These are phyloP conservation scores for Fomitopsis pulvina DNA, from an alignment of 768 basidiomycete genomes.

Conservation along the genomic window DNA sequence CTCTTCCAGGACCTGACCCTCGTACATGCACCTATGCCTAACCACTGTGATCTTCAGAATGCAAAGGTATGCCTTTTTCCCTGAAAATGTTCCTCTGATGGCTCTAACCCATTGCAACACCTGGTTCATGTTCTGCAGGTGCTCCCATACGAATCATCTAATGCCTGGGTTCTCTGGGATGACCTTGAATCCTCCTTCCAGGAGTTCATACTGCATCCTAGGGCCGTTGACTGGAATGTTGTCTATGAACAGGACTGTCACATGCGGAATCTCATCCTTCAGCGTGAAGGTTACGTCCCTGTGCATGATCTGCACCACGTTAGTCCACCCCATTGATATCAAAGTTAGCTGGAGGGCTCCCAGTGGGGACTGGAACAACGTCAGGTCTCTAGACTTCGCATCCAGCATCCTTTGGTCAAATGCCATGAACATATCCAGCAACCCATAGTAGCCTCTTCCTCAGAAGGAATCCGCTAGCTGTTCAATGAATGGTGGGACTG, in stretches of 20 bases:
- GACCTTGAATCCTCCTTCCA: conserved; percentile 11
- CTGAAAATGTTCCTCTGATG: conserved; percentile 19
- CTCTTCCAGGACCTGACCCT: conserved; percentile 26
- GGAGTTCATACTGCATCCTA: conserved; percentile 3
- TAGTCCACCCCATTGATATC: conserved; percentile 16
- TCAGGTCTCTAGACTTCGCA: conserved; percentile 6
- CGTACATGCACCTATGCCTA: conserved; percentile 31
- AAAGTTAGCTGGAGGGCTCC: conserved; percentile 7
- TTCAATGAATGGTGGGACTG: conserved; percentile 14
- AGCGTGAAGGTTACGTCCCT: conserved; percentile 10
- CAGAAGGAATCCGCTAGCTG: conserved; percentile 18
- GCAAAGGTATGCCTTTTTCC: conserved; percentile 1
- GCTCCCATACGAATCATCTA: conserved; percentile 31
- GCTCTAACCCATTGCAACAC: conserved; percentile 26
- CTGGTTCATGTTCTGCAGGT: conserved; percentile 27
- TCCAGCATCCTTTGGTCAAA: conserved; percentile 9
- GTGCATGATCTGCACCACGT: conserved; percentile 14
- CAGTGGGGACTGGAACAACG: conserved; percentile 9
- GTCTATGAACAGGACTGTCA: conserved; percentile 13
- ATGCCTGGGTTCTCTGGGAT: conserved; percentile 24
- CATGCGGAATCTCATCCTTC: conserved; percentile 10
- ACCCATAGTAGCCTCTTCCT: conserved; percentile 12
- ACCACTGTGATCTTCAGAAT: conserved; percentile 19
- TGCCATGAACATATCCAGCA: conserved; percentile 10
- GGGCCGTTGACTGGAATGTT: conserved; percentile 15